Conservation (phyloP, 164 flowering plant genomes). For the Magnolia sinica region DNA sequence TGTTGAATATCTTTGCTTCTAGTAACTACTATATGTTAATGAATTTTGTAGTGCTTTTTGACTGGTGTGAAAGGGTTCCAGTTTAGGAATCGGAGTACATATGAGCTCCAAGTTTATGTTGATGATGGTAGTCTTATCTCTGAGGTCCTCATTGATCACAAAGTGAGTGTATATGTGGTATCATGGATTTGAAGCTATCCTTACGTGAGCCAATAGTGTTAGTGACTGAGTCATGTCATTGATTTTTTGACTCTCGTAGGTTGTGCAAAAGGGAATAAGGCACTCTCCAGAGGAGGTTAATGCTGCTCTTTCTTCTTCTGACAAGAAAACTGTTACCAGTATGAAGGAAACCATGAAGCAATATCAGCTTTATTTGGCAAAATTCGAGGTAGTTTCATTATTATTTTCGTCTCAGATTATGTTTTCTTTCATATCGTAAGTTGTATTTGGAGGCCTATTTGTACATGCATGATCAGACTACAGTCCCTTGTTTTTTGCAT, state of each 20-base stretch:
- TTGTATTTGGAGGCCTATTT: not conserved
- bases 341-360: slow-evolving; percentile 67
- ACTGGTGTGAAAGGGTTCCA: slow-evolving; percentile 84
- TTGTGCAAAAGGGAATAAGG: slow-evolving; percentile 63
- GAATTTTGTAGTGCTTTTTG: slow-evolving; percentile 67
- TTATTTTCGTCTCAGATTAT: not conserved
- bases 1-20: not conserved
- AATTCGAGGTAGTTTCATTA: slow-evolving; percentile 66
- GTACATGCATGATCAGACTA: not conserved
- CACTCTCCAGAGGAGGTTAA: slow-evolving; percentile 70
- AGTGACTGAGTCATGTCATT: not conserved
- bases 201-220: not conserved
- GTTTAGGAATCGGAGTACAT: slow-evolving; percentile 49
- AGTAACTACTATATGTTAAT: not conserved
- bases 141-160: slow-evolving; percentile 71
- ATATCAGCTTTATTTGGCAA: slow-evolving; percentile 58
- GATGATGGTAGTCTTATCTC: slow-evolving; percentile 97
- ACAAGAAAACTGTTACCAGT: slow-evolving; percentile 27
- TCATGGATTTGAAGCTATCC: not conserved
- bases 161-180: slow-evolving; percentile 44
- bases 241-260: slow-evolving; percentile 31
- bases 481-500: not conserved
- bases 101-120: slow-evolving; percentile 68
- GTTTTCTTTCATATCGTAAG: not conserved
- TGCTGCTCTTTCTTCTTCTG: slow-evolving; percentile 63